These are phyloP conservation scores for Backusella parvicylindrica DNA, from an alignment of 192 early-diverging fungal species.

Conservation along the genomic window DNA sequence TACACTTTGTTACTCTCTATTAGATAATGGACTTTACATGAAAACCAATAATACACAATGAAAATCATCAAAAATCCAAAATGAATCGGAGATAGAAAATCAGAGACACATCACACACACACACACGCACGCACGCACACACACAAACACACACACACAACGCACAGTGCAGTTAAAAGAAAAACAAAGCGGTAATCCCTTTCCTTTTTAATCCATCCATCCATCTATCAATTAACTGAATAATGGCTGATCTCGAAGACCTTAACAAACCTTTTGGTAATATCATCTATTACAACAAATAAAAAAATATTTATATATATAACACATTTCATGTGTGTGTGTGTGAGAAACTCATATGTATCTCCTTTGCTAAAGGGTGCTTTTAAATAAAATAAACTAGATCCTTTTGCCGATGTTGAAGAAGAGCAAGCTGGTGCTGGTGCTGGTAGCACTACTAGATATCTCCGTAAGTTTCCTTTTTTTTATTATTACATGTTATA, in stretches of 20 bases:
- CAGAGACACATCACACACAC: not conserved
- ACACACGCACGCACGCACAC: not conserved
- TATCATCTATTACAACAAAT: not conserved
- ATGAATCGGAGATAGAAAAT: not conserved
- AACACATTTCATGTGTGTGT: not conserved
- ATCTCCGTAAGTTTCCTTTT: slow-evolving; percentile 43
- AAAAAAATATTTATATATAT: not conserved
- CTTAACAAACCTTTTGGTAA: slow-evolving; percentile 37
- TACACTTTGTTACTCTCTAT: not conserved
- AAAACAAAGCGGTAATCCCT: not conserved
- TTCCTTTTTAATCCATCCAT: slow-evolving; percentile 9
- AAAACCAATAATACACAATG: too few species aligned
- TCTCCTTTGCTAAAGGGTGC: slow-evolving; percentile 1
- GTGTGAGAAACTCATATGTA: slow-evolving; percentile 9
- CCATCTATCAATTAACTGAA: slow-evolving; percentile 5
- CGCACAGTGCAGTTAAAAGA: not conserved
- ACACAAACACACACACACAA: not conserved
- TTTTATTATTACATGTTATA: not conserved
- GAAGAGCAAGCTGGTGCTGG: slow-evolving; percentile 35
- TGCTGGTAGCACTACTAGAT: slow-evolving; percentile 21
- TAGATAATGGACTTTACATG: too few species aligned
- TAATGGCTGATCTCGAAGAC: slow-evolving; percentile 29
- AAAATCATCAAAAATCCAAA: not conserved
- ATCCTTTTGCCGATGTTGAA: slow-evolving; percentile 51
- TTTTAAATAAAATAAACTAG: slow-evolving; percentile 8